phyloP scores from a whole-genome alignment of 2,329 filamentous ascomycete genomes.

The Claviceps humidiphila region DNA sequence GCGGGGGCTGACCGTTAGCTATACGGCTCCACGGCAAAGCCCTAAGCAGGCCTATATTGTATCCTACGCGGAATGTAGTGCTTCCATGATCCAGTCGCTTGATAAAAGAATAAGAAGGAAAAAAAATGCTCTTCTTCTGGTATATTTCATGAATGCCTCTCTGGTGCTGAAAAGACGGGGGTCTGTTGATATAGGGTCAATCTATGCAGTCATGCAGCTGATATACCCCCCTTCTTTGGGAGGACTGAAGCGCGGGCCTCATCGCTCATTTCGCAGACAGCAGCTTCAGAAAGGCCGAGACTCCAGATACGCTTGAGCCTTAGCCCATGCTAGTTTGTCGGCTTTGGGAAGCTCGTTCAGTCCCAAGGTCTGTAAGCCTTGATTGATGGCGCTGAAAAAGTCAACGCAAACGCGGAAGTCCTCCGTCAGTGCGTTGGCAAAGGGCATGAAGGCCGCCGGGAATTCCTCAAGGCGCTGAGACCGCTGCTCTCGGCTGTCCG shows the following conservation, averaged over 20 bases:
- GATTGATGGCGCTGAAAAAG: slow-evolving; percentile 45
- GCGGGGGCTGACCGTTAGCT: no score
- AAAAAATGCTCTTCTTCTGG: neutral
- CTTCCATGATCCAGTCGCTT: no score
- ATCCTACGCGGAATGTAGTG: no score
- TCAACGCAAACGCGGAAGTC: slow-evolving; percentile 44
- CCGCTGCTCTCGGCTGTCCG: slow-evolving; percentile 37
- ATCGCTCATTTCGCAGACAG: neutral
- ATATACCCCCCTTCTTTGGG: neutral
- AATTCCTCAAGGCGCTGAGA: slow-evolving; percentile 35
- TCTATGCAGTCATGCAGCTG: neutral
- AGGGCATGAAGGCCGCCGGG: slow-evolving; percentile 41
- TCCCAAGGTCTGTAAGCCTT: slow-evolving; percentile 41
- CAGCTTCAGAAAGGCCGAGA: slow-evolving; percentile 21
- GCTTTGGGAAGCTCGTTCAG: slow-evolving; percentile 30
- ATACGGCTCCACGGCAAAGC: no score
- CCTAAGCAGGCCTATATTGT: no score
- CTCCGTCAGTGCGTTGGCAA: slow-evolving; percentile 42
- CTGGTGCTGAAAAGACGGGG: neutral
- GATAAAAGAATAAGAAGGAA: neutral
- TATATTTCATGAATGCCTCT: neutral
- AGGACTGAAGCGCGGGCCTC: neutral
- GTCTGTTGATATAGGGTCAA: no score
- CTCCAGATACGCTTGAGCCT: slow-evolving; percentile 40
- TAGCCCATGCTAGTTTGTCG: slow-evolving; percentile 40